Percentiles rank a stretch among this genome's conserved stretches.
phyloP scores from a whole-genome alignment of 345 rosid species.

The Brassica juncea region DNA sequence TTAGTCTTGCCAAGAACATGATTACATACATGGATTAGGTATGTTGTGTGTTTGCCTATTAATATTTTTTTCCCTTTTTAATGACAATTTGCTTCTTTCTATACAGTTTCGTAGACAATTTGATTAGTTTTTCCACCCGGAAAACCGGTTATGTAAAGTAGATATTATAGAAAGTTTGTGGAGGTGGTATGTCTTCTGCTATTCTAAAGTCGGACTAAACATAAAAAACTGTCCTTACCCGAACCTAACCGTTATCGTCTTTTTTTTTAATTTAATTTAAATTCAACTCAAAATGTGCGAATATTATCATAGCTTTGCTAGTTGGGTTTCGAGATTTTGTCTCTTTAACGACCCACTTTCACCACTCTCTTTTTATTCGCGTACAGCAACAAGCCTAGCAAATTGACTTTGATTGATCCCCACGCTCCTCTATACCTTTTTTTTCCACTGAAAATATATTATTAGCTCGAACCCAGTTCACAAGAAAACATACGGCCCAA shows the following conservation, averaged over 20 bases:
- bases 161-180: conserved; percentile 32
- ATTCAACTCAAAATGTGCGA: conserved; percentile 21
- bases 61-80: not conserved
- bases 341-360: conserved; percentile 25
- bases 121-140: conserved; percentile 9
- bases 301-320: conserved; percentile 36
- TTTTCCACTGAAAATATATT: no score
- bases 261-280: not conserved
- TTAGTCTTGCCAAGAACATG: not conserved
- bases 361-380: not conserved
- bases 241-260: conserved; percentile 40
- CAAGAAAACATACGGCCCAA: no score
- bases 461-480: no score
- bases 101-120: not conserved
- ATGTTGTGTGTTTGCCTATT: not conserved
- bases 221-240: conserved; percentile 39
- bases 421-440: conserved; percentile 18
- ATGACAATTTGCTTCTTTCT: conserved; percentile 1
- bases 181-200: conserved; percentile 31
- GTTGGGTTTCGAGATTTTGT: conserved; percentile 42
- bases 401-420: not conserved
- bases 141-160: conserved; percentile 23
- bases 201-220: conserved; percentile 37
- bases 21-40: not conserved
- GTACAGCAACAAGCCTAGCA: not conserved